Conservation (phyloP, 192 early-diverging fungal genomes). For the Linnemannia elongata region DNA sequence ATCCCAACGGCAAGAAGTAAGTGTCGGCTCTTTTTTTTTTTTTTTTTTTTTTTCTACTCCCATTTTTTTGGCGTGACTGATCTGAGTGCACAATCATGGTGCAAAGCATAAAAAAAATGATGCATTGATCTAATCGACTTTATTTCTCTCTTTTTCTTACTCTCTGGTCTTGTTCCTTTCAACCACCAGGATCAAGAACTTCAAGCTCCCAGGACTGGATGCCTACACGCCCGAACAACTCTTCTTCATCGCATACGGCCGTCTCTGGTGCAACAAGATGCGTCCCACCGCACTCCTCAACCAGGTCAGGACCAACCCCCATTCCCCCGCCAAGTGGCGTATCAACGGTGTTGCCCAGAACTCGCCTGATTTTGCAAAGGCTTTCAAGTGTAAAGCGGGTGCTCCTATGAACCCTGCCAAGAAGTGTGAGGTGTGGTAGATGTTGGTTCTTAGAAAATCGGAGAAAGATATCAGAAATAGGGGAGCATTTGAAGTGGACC, state of each 20-base stretch:
- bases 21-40: constrained; percentile 41
- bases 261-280: constrained; percentile 69
- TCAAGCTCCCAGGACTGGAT: constrained; percentile 58
- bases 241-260: constrained; percentile 75
- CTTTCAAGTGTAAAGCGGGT: constrained; percentile 71
- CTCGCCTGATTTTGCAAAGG: constrained; percentile 71
- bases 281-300: constrained; percentile 43
- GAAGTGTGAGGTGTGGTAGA: constrained; percentile 57
- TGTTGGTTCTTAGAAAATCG: too few relatives aligned
- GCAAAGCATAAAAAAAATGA: background rate
- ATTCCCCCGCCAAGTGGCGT: constrained; percentile 71
- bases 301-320: constrained; percentile 60
- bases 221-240: constrained; percentile 67
- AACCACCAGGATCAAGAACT: constrained; percentile 23
- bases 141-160: background rate
- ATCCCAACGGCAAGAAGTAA: constrained; percentile 24
- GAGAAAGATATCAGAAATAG: too few relatives aligned
- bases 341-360: constrained; percentile 77
- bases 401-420: constrained; percentile 74
- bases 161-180: constrained; percentile 4
- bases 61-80: too few relatives aligned
- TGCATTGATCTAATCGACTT: background rate
- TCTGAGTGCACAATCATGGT: background rate
- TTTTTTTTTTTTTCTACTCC: background rate
- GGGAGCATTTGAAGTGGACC: too few relatives aligned